Evolutionary conservation across 2,329 filamentous ascomycete genomes (phyloP).

Genomic region (Escovopsis sp.): DNA sequence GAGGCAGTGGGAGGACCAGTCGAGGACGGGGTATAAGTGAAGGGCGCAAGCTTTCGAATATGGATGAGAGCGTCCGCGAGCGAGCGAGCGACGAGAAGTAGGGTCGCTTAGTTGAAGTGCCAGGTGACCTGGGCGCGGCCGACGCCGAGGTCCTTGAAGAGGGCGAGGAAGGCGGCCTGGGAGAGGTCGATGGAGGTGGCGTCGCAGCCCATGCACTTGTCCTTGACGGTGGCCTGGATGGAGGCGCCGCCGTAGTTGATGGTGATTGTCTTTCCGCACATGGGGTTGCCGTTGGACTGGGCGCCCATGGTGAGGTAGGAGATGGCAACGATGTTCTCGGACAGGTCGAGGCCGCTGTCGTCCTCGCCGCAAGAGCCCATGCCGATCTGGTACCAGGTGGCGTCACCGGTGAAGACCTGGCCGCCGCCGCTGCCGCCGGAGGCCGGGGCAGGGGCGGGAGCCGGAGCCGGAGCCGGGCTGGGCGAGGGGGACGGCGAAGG

Average conservation of each 20-base stretch:
- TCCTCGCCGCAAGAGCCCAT: constrained; percentile 53
- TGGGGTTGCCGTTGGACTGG: constrained; percentile 50
- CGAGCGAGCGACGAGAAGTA: too few relatives aligned
- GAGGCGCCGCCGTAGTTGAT: constrained; percentile 46
- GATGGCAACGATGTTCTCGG: constrained; percentile 54
- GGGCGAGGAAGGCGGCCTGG: constrained; percentile 36
- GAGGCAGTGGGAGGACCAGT: too few relatives aligned
- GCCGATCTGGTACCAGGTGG: constrained; percentile 62
- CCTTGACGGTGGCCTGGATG: constrained; percentile 44
- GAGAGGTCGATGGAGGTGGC: constrained; percentile 44
- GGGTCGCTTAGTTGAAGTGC: constrained; percentile 28
- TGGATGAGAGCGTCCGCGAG: too few relatives aligned
- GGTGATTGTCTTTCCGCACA: constrained; percentile 55
- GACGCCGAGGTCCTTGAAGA: constrained; percentile 30
- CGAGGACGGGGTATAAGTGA: too few relatives aligned
- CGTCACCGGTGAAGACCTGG: constrained; percentile 38
- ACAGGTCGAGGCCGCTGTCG: constrained; percentile 39
- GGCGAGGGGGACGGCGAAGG: constrained; percentile 7
- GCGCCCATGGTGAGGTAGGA: constrained; percentile 48
- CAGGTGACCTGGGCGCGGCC: constrained; percentile 30
- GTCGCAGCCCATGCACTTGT: constrained; percentile 63
- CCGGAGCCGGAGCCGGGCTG: constrained; percentile 1
- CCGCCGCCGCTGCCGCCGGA: constrained; percentile 6
- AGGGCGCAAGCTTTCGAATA: too few relatives aligned
- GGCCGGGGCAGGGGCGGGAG: constrained; percentile 2